Base-by-base conservation (phyloP, 371 early-diverging fungal species). In the Lichtheimia ornata region DNA sequence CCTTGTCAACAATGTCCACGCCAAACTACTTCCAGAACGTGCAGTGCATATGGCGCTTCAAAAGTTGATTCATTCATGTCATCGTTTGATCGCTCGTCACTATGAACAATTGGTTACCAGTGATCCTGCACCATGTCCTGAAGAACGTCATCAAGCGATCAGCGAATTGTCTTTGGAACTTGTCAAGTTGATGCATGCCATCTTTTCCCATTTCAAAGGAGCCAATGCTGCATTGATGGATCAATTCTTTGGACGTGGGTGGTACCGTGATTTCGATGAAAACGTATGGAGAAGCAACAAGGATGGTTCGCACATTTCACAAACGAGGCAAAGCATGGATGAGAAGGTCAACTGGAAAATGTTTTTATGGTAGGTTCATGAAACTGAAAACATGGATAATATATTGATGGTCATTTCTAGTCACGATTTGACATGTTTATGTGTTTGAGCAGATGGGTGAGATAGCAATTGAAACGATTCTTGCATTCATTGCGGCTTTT, bases 341-440 rank as follows among this genome's bases (percentile, higher is more conserved):
- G 71, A n/a, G n/a, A n/a, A n/a, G n/a, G n/a, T n/a, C 71, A 0
- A n/a, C n/a, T 80, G 81, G 81, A 73, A 73, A 56, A 65, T 72
- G 66, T 80, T 80, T 50, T 80, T 45, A 80, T 66, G 56, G 79
- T 79, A 68, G 53, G 63, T 50, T 52, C 41, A 58, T 18, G 2
- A 12, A 15, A 25, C 17, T 22, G 22, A 7, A n/a, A n/a, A 22
- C 12, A 22, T 22, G 22, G 22, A 22, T 2, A 22, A 2, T 22
- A 15, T n/a, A 45, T 11, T 45, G 11, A 18, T 47, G n/a, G 14
- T 47, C 2, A 15, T 62, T 20, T 41, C 27, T 62, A 79, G 81
- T 78, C 81, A 24, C 71, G 81, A 0, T 81, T 81, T 59, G 78
- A 76, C 47, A 81, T 78, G 81, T 81, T 81, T 58, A 74, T 68